Base-by-base conservation (phyloP, 2,329 filamentous ascomycete species). In the Colletotrichum plurivorum region DNA sequence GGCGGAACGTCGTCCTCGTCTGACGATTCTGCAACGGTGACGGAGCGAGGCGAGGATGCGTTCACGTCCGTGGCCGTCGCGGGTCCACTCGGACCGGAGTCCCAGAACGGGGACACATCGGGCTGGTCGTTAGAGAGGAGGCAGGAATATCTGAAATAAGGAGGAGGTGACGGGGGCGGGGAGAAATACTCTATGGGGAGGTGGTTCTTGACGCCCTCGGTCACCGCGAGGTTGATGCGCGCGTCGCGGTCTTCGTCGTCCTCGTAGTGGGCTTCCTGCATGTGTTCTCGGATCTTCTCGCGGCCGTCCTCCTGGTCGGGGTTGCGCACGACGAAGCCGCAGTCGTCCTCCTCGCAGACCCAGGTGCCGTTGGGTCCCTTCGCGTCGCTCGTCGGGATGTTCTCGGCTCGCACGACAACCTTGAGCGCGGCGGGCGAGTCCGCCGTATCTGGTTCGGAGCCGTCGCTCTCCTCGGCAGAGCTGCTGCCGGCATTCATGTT, bases 301-400 rank as follows among this genome's bases (percentile, higher is more conserved):
- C 88, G 85, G 25, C 87, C 88, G 0, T 85, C 82, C 3, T 85
- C 79, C 49, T 87, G 83, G 52, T 89, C 86, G n/a, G 88, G 89
- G 2, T 85, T 85, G 70, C 90, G 90, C 12, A 93, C 88, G 48
- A 90, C 84, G 73, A 90, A 90, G 45, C 81, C 81, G 74, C 92
- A 94, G 25, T 86, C 89, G 12, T 89, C 87, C 70, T 91, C 84
- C 5, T 86, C 85, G 74, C 92, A 94, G 1, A 81, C 82, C 91
- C 92, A 94, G 0, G 89, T 89, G 61, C 90, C 87, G 67, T 89
- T 84, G 0, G 89, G 87, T 0, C 88, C 90, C 41, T 84, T 82
- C 0, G 88, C 84, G 3, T 77, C 78, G 8, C 81, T 79, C 4
- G 85, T 84, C 0, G 86, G 87, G 12, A 88, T 73, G 55, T 78